Evolutionary conservation across 352 stramenopile genomes (phyloP), one percentile per base, ranked within the genome.

Genomic region (Elongisporangium prolatum): DNA sequence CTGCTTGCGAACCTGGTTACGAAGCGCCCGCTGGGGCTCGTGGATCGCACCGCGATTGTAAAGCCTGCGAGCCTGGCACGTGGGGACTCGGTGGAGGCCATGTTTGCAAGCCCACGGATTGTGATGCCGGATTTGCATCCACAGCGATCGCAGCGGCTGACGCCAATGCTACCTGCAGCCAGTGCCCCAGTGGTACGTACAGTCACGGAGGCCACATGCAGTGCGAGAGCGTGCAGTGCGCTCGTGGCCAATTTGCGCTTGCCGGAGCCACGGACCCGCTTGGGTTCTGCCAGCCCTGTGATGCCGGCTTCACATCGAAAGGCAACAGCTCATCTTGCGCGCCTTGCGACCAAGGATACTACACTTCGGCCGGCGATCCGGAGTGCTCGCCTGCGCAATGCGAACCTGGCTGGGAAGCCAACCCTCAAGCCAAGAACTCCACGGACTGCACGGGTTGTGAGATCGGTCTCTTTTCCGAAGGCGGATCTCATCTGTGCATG

Each of bases 401-500:
- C 44, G 66, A 65, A 20, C 25, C 57, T 14, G 74, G 71, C 3
- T 80, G 68, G 71, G 47, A 84, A 50, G 68, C 74, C 7, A 79
- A 80, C 53, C 25, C 38, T 11, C 9, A 56, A 24, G 74, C 74
- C 8, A 61, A 58, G 40, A 80, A 84, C 54, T 60, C 71, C 1
- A 69, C 69, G 0, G 74, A 84, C 57, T 84, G 74, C 64, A 75
- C 60, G 21, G 71, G 65, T 28, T 84, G 71, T 14, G 68, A 73
- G 37, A 75, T 74, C 17, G 74, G 74, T 5, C 56, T 71, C 7
- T 84, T 61, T 54, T 80, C 74, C 2, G 61, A 71, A 16, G 74
- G 74, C n/a, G 67, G 64, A 24, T 63, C 62, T 5, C 54, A 54
- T 3, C 25, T 67, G 7, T 84, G 74, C 24, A 63, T 60, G 34